Conservation (phyloP, 352 stramenopile species). For the Pythium biforme region DNA sequence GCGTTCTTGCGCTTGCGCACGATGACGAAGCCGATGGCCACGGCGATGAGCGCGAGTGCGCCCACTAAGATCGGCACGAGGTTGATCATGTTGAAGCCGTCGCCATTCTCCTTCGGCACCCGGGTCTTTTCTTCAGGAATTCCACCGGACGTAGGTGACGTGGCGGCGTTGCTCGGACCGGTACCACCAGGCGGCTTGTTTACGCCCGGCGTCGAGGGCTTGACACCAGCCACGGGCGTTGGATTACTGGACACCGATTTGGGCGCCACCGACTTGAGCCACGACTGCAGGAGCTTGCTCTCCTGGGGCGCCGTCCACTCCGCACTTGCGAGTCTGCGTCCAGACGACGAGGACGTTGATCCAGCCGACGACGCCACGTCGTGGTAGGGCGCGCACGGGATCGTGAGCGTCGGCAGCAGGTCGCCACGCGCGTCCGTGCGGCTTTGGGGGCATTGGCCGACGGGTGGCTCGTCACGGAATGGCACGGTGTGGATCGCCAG, state of each 20-base stretch:
- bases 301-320: conserved; percentile 22
- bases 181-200: not conserved
- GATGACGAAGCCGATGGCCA: conserved; percentile 26
- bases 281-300: conserved; percentile 20
- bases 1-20: conserved; percentile 19
- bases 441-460: conserved; percentile 25
- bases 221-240: not conserved
- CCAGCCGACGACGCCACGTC: conserved; percentile 2
- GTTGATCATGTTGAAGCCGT: conserved; percentile 22
- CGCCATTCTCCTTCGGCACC: not conserved
- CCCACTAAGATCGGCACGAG: conserved; percentile 26
- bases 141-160: not conserved
- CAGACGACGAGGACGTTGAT: not conserved
- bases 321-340: not conserved
- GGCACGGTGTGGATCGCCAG: conserved; percentile 27
- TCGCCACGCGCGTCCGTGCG: conserved; percentile 7
- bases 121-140: not conserved
- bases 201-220: not conserved
- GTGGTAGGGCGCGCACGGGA: conserved; percentile 25
- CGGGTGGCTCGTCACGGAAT: conserved; percentile 24
- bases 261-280: conserved; percentile 27
- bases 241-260: conserved; percentile 8
- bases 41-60: conserved; percentile 14
- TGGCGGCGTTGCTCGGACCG: not conserved
- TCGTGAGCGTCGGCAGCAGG: conserved; percentile 27